Evolutionary conservation across 1,284 basidiomycete genomes (phyloP).

Genomic region (Phylloporus sp.): DNA sequence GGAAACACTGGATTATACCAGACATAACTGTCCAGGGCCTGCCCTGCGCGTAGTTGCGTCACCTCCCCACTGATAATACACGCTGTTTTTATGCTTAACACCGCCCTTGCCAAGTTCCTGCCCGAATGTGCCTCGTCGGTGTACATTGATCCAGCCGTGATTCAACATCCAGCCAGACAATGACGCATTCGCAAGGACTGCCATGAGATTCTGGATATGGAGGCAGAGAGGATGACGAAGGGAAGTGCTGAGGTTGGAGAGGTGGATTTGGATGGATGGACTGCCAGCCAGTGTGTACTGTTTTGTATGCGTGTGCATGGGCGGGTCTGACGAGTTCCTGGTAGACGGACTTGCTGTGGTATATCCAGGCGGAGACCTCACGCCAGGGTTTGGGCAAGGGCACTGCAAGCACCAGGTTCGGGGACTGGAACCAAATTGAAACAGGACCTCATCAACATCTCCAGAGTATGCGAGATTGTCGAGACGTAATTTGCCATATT

Average conservation of each 20-base stretch:
- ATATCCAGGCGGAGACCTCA: conserved; percentile 3
- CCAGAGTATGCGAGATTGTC: conserved; percentile 60
- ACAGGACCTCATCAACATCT: conserved; percentile 45
- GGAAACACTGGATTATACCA: too few species aligned
- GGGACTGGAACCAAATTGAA: neutral
- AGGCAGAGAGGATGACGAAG: conserved; percentile 60
- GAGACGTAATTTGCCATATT: conserved; percentile 54
- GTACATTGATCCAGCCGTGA: conserved; percentile 88
- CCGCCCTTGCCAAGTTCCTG: conserved; percentile 93
- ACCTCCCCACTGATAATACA: conserved; percentile 52
- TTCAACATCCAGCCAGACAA: conserved; percentile 91
- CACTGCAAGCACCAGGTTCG: neutral
- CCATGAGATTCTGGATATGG: conserved; percentile 78
- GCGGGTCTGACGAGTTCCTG: conserved; percentile 1
- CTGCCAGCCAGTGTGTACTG: conserved; percentile 55
- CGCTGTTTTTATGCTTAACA: conserved; percentile 93
- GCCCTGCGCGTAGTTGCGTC: too few species aligned
- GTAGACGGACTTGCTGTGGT: conserved; percentile 17
- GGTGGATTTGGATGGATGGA: conserved; percentile 68
- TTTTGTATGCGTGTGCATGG: neutral
- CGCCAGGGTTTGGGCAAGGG: neutral
- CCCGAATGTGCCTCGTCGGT: conserved; percentile 89
- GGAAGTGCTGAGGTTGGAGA: conserved; percentile 52
- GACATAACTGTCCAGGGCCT: too few species aligned
- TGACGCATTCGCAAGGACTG: conserved; percentile 87